A percentile compares a stretch with the other conserved stretches of the same genome.
Evolutionary conservation across 2,329 filamentous ascomycete genomes (phyloP).

Genomic region (Orbilia ellipsospora): DNA sequence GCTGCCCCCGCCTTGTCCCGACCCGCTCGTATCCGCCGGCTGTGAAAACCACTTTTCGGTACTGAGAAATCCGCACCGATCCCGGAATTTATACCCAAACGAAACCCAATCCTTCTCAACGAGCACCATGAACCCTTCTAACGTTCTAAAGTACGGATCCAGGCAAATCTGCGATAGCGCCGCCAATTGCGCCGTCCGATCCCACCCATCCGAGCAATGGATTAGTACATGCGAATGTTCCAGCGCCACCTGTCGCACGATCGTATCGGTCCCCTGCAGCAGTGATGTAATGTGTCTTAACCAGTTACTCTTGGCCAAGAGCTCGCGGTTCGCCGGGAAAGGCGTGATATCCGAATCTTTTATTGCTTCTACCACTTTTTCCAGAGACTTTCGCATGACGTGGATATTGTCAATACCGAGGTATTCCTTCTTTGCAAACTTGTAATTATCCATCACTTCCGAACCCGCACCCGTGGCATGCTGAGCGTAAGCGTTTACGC

Average conservation of each 20-base stretch:
- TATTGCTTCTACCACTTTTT: slow-evolving; percentile 85
- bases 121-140: slow-evolving; percentile 93
- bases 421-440: slow-evolving; percentile 88
- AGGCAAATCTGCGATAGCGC: slow-evolving; percentile 91
- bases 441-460: slow-evolving; percentile 98
- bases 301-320: slow-evolving; percentile 87
- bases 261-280: slow-evolving; percentile 83
- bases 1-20: slow-evolving; percentile 60
- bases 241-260: slow-evolving; percentile 87
- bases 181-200: slow-evolving; percentile 93
- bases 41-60: slow-evolving; percentile 91
- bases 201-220: slow-evolving; percentile 98
- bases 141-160: slow-evolving; percentile 92
- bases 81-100: slow-evolving; percentile 96
- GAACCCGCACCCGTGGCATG: slow-evolving; percentile 92
- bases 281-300: slow-evolving; percentile 87
- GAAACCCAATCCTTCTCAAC: slow-evolving; percentile 98
- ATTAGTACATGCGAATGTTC: slow-evolving; percentile 95
- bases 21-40: slow-evolving; percentile 80
- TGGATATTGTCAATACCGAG: slow-evolving; percentile 98
- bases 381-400: slow-evolving; percentile 92
- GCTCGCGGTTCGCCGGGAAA: slow-evolving; percentile 81
- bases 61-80: slow-evolving; percentile 86
- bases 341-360: slow-evolving; percentile 92
- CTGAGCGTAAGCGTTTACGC: slow-evolving; percentile 93